These are phyloP conservation scores for Ustilago trichophora DNA, from an alignment of 1,284 basidiomycete genomes.

Conservation along the genomic window DNA sequence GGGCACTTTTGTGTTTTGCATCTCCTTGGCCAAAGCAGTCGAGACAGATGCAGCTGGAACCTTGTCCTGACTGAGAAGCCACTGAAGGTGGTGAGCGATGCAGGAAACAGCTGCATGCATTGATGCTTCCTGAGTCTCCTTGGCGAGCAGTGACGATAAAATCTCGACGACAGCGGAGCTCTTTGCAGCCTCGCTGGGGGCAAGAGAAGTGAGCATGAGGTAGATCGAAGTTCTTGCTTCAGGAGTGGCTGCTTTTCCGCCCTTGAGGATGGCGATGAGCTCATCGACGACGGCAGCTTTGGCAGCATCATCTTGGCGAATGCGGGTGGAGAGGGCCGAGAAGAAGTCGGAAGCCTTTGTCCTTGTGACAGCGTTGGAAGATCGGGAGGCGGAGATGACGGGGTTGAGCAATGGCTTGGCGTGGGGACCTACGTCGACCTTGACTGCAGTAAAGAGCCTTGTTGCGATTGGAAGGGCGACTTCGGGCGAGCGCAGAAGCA, in stretches of 20 bases:
- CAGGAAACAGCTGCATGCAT: constrained; percentile 49
- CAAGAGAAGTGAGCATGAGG: constrained; percentile 45
- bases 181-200: constrained; percentile 19
- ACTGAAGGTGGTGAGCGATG: constrained; percentile 39
- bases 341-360: constrained; percentile 42
- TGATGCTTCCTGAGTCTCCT: constrained; percentile 56
- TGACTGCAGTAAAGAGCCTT: constrained; percentile 40
- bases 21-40: constrained; percentile 49
- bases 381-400: constrained; percentile 52
- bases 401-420: constrained; percentile 40
- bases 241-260: constrained; percentile 47
- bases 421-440: constrained; percentile 37
- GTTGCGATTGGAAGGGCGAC: constrained; percentile 46
- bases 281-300: constrained; percentile 39
- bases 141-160: constrained; percentile 47
- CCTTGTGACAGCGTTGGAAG: constrained; percentile 50
- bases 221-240: constrained; percentile 55
- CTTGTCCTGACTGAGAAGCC: constrained; percentile 29
- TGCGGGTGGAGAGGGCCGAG: constrained; percentile 19
- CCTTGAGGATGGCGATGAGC: constrained; percentile 49
- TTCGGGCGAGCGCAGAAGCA: constrained; percentile 63
- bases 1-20: constrained; percentile 54
- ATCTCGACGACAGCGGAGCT: constrained; percentile 38
- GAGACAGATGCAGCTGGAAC: constrained; percentile 23
- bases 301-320: constrained; percentile 25